These are phyloP conservation scores for Liriodendron chinense DNA, from an alignment of 164 flowering plant species.

Conservation along the genomic window DNA sequence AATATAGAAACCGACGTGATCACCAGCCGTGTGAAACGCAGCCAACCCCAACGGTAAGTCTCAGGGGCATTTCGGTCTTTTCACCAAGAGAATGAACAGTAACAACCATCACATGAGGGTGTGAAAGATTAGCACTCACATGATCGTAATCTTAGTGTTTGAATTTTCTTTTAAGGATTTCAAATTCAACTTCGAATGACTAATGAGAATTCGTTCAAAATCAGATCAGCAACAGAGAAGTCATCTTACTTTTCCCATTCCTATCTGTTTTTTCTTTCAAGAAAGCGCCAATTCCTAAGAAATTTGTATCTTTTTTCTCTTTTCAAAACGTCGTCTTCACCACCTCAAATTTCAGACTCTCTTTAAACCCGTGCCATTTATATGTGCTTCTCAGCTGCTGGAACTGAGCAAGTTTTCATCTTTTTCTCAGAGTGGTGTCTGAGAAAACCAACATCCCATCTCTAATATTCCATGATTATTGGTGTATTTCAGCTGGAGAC, in stretches of 20 bases:
- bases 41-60: too few species aligned
- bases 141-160: too few species aligned
- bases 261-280: not conserved
- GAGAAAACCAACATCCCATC: not conserved
- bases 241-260: not conserved
- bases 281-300: not conserved
- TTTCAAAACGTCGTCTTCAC: not conserved
- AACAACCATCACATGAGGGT: too few species aligned
- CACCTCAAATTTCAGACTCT: not conserved
- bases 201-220: not conserved
- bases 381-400: not conserved
- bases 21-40: too few species aligned
- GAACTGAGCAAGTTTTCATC: not conserved
- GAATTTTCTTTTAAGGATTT: too few species aligned
- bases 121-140: too few species aligned
- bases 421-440: too few species aligned
- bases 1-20: too few species aligned
- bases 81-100: too few species aligned
- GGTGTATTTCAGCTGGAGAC: too few species aligned
- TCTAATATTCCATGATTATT: not conserved
- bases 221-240: not conserved
- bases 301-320: not conserved
- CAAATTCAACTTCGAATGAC: too few species aligned
- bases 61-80: too few species aligned
- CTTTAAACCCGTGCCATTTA: not conserved